Evolutionary conservation across 805 yeast genomes (phyloP), one percentile per base, ranked within the genome.

Genomic region (Cyberlindnera mrakii): DNA sequence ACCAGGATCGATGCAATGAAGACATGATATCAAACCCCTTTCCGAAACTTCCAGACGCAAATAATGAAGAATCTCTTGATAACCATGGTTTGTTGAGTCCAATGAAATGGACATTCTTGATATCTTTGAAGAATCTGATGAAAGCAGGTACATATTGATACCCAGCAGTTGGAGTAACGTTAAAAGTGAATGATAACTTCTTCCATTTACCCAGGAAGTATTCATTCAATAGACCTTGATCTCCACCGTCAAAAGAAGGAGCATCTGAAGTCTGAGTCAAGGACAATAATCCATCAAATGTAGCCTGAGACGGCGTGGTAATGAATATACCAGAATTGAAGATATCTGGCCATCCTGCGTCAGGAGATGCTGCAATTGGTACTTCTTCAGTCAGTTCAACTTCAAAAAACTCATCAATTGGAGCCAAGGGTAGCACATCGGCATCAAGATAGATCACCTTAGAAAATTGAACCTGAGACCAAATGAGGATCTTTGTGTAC

Each of bases 331-430:
- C 93, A 15, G 87, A 75, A 60, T 85, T 85, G 70, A 85, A 85
- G 41, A 81, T 71, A 63, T 85, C 95, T 0, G 95, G 93, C 82
- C 90, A 85, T 14, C 93, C 91, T 14, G 76, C 66, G 62, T 85
- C 95, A 0, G 91, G 85, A 8, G 80, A 65, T 0, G 90, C 55
- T 14, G 50, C 52, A 45, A 51, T 49, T 41, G 59, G 61, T 8
- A 43, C 29, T 8, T 48, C 35, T 3, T 51, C 50, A 3, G 50
- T 30, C 7, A 52, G 44, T 40, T 59, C 53, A 6, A 60, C 38
- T 4, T 56, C 47, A 31, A 64, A 57, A 7, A 35, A 41, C 14
- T 31, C 42, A 18, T 46, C 50, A 18, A 68, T 50, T 16, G 62
- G 56, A 11, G 57, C 52, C 9, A 66, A 25, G 3, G 80, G 80